Evolutionary conservation across 1,139 yeast species (phyloP).

Genomic region (Geotrichum bryndzae): DNA sequence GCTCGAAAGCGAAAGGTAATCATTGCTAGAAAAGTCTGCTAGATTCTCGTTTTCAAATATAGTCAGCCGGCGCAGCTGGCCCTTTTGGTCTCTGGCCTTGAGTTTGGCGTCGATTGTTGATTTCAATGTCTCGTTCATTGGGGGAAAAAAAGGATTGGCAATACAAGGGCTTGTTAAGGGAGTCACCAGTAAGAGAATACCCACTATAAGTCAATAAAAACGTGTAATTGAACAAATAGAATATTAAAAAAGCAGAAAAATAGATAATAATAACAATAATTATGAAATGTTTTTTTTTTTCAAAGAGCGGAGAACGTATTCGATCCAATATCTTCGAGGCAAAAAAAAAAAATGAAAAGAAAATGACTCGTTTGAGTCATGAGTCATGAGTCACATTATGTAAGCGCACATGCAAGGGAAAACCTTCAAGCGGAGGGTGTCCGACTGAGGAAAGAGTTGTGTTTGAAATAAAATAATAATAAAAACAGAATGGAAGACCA

Average conservation of each 20-base stretch:
- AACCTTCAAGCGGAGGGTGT: background rate
- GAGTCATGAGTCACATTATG: background rate
- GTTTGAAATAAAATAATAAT: background rate
- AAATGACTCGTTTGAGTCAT: background rate
- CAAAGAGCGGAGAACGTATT: background rate
- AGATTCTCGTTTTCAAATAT: background rate
- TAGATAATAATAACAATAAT: no score
- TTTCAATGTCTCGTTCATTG: background rate
- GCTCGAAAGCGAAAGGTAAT: conserved; percentile 23
- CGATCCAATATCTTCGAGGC: no score
- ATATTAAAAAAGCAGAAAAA: no score
- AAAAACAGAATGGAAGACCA: background rate
- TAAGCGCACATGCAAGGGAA: background rate
- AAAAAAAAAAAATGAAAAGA: background rate
- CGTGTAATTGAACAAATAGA: no score
- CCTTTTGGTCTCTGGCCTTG: background rate
- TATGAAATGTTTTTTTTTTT: no score
- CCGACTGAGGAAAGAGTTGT: no score
- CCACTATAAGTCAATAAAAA: no score
- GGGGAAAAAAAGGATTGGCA: background rate
- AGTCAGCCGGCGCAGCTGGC: conserved; percentile 11
- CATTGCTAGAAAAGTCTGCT: conserved; percentile 29
- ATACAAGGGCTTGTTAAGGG: no score
- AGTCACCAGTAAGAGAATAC: no score
- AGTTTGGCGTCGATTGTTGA: background rate